Evolutionary conservation across 2,329 filamentous ascomycete genomes (phyloP), one percentile per base, ranked within the genome.

Genomic region (Aureobasidium sp.): DNA sequence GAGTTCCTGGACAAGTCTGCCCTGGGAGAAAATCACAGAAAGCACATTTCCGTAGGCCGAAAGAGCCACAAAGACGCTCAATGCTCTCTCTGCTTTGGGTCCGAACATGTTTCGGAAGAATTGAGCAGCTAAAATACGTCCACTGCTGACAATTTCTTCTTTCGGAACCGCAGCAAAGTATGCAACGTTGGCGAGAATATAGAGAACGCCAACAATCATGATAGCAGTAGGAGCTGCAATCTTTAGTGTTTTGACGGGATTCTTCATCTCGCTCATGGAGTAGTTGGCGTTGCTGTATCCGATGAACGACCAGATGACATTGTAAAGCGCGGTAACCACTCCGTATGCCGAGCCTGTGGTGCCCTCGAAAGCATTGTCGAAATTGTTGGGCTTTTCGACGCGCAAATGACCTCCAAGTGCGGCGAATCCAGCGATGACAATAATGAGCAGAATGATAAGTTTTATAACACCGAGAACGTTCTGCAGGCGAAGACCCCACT

Each of bases 231-330:
- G 83, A 0, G 57, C 57, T 17, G 83, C 85, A 52, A 84, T 80
- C 72, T 84, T 86, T 63, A 89, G 78, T 0, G 86, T 89, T 27
- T 79, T 78, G n/a, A 60, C 46, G 10, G 57, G 57, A 12, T 60
- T 60, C 70, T 80, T 84, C 51, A 84, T 87, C 75, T 89, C 87
- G 69, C 80, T 82, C 36, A 86, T 72, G 15, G 82, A 84, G 68
- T 88, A 87, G 74, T 87, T 87, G 70, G 84, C 85, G 71, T 87
- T 88, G 75, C 79, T 83, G 77, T 60, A 87, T 27, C 86, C 86
- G 66, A 87, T 82, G 68, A 85, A 89, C 64, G 82, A 85, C 82
- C 86, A 89, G 68, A 89, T 86, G 65, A 89, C 85, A 67, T 88
- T 89, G 77, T 87, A 88, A 0, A 89, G 75, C 0, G 87, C 85